Base-by-base conservation (phyloP, 108 stramenopile genomes). In the Nitzschia sp. region DNA sequence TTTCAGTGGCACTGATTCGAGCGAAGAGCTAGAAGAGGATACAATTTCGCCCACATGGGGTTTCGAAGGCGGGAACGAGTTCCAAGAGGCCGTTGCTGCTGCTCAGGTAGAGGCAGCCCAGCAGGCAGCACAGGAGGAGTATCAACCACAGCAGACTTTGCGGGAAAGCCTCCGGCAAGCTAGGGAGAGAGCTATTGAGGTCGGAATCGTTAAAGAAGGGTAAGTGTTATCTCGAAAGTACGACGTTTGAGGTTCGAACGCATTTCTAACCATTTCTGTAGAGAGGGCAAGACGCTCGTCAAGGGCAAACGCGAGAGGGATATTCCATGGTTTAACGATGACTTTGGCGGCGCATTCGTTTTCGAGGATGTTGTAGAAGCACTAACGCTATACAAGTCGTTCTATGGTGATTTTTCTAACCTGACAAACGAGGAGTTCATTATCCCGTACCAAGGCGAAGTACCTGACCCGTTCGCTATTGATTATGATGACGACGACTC, bases 311-410 rank as follows among this genome's bases (percentile, higher is more conserved):
- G 79, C 21, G 53, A 79, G 44, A 87, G 85, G 60, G 80, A 76
- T 53, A 80, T 92, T 48, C 88, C 91, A 27, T 95, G 89, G 89
- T 76, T 76, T 71, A 90, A 88, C 53, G 95, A 96, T 78, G 95
- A 96, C 56, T 96, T 90, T 72, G 94, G 91, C 22, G 88, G 77
- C 45, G 89, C 85, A 53, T 96, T 84, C 73, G 88, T 87, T 5
- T 93, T 93, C 61, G 91, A 89, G 45, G 95, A 96, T 68, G 92
- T 96, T 28, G 91, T 93, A 1, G 91, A 92, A 45, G 95, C 92
- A 1, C 76, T 93, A 57, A 80, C 79, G 9, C 62, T 92, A 13
- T 95, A 92, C 77, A 84, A 89, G 65, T 60, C 79, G 29, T 44
- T 84, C 27, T 80, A 85, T 45, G 82, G 83, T 8, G 79, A 71